Percentiles rank a stretch among this genome's conserved stretches.
phyloP scores from a whole-genome alignment of 2,329 filamentous ascomycete species.

The Fusarium bactridioides region DNA sequence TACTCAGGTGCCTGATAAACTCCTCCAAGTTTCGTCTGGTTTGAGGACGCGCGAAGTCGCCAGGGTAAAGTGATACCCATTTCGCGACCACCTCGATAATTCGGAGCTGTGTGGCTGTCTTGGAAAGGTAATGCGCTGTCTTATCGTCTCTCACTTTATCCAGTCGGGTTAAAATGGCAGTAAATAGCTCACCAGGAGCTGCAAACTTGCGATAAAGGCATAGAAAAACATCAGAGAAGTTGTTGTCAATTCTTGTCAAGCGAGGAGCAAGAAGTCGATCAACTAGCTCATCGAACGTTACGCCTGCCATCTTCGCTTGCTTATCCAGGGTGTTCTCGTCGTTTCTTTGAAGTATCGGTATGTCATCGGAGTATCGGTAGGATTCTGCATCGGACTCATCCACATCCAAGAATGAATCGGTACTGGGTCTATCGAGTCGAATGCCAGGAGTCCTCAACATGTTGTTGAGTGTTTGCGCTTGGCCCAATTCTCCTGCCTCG shows the following conservation, averaged over 20 bases:
- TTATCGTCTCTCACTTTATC: slow-evolving; percentile 74
- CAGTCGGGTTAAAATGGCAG: slow-evolving; percentile 78
- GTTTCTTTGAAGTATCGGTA: slow-evolving; percentile 70
- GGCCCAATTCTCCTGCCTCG: slow-evolving; percentile 31
- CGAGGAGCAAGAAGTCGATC: slow-evolving; percentile 85
- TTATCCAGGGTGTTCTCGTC: slow-evolving; percentile 67
- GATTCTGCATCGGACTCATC: slow-evolving; percentile 76
- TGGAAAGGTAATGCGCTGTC: slow-evolving; percentile 73
- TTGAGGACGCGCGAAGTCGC: slow-evolving; percentile 84
- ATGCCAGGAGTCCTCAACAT: slow-evolving; percentile 62
- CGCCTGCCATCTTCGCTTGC: slow-evolving; percentile 59
- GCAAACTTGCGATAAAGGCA: slow-evolving; percentile 95
- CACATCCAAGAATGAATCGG: slow-evolving; percentile 69
- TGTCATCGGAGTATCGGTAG: slow-evolving; percentile 70
- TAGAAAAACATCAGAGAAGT: slow-evolving; percentile 88
- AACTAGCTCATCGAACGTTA: slow-evolving; percentile 76
- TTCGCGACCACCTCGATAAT: slow-evolving; percentile 85
- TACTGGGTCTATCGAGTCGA: slow-evolving; percentile 57
- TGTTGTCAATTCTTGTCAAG: slow-evolving; percentile 85
- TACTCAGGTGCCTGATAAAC: slow-evolving; percentile 78
- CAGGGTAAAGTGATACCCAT: slow-evolving; percentile 90
- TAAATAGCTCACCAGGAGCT: slow-evolving; percentile 78
- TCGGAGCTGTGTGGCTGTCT: slow-evolving; percentile 81
- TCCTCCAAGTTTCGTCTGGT: slow-evolving; percentile 76
- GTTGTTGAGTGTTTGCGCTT: slow-evolving; percentile 55